phyloP scores from a whole-genome alignment of 1,284 basidiomycete species.

The Ustilago curta region DNA sequence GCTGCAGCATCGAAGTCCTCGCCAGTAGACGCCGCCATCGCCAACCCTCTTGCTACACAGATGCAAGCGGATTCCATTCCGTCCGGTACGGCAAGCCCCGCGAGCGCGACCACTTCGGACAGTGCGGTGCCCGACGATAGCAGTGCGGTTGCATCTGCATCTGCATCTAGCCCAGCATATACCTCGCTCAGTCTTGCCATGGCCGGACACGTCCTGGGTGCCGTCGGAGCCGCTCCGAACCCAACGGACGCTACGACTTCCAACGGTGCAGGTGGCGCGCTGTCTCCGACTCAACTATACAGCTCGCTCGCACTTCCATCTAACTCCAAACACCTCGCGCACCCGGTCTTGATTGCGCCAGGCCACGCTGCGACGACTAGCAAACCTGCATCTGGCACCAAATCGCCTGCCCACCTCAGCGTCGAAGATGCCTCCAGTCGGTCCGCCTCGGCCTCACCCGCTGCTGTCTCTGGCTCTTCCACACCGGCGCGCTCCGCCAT shows the following conservation, averaged over 20 bases:
- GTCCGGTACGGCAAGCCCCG: not conserved
- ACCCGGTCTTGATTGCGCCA: constrained; percentile 28
- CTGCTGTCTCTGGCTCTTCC: constrained; percentile 37
- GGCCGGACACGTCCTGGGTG: constrained; percentile 31
- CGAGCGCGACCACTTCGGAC: not conserved
- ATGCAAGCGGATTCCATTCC: not conserved
- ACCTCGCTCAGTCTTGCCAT: constrained; percentile 33
- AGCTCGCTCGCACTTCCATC: constrained; percentile 36
- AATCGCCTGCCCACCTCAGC: constrained; percentile 24
- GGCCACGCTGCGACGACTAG: constrained; percentile 1
- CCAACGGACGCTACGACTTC: not conserved
- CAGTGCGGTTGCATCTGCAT: not conserved
- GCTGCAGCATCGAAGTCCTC: not conserved
- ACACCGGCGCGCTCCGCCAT: constrained; percentile 33
- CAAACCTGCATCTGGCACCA: not conserved
- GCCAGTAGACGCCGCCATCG: not conserved
- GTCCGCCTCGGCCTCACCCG: constrained; percentile 31
- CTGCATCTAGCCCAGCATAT: constrained; percentile 16
- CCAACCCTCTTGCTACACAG: not conserved
- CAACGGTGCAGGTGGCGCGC: not conserved
- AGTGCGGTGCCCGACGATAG: constrained; percentile 5
- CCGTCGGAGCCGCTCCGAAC: constrained; percentile 7
- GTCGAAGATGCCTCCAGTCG: constrained; percentile 16
- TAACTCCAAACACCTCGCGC: constrained; percentile 39
- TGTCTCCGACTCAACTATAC: constrained; percentile 24